Conservation (phyloP, 2,329 filamentous ascomycete species). For the Bisporella sp. region DNA sequence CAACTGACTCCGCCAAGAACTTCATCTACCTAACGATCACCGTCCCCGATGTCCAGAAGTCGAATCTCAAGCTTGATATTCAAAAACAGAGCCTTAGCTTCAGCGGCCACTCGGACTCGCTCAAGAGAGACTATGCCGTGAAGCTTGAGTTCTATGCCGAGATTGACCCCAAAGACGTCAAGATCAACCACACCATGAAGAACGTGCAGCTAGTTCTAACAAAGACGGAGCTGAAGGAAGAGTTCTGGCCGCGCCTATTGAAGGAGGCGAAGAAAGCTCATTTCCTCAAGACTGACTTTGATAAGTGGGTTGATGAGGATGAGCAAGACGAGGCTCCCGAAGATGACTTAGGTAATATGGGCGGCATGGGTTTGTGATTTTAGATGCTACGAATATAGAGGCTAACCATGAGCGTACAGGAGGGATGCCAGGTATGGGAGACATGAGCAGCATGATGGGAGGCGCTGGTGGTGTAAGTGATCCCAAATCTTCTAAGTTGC, state of each 20-base stretch:
- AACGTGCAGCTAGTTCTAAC: slow-evolving; percentile 85
- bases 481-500: background rate
- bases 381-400: background rate
- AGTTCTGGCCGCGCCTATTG: slow-evolving; percentile 92
- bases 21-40: slow-evolving; percentile 89
- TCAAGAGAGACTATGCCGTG: slow-evolving; percentile 82
- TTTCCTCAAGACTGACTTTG: slow-evolving; percentile 97
- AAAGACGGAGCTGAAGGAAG: slow-evolving; percentile 93
- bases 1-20: slow-evolving; percentile 76
- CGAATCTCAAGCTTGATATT: slow-evolving; percentile 75
- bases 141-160: slow-evolving; percentile 84
- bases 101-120: slow-evolving; percentile 72
- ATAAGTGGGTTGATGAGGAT: slow-evolving; percentile 58
- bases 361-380: slow-evolving; percentile 47
- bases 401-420: background rate
- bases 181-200: slow-evolving; percentile 81
- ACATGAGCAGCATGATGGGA: slow-evolving; percentile 30
- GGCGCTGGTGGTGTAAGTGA: slow-evolving; percentile 37
- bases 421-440: slow-evolving; percentile 34
- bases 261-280: slow-evolving; percentile 87
- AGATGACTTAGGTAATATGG: slow-evolving; percentile 62
- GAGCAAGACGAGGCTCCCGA: slow-evolving; percentile 89
- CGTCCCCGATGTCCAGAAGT: slow-evolving; percentile 74
- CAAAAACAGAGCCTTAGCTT: slow-evolving; percentile 73
- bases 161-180: slow-evolving; percentile 79